Conservation (phyloP, 2,329 filamentous ascomycete species). For the Colletotrichum coccodes region DNA sequence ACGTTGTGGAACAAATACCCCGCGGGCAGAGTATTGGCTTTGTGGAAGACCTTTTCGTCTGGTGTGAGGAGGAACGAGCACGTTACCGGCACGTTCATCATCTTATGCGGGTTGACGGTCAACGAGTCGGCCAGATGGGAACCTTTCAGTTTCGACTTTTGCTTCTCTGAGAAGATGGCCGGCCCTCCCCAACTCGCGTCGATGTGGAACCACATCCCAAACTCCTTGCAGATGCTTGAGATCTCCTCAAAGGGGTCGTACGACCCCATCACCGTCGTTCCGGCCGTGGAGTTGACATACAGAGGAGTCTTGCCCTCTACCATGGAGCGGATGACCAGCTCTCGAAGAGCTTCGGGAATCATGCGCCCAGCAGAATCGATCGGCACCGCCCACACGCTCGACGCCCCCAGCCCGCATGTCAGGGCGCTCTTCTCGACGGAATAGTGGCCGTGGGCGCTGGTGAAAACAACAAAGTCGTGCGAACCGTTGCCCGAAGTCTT, state of each 20-base stretch:
- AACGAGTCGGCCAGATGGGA: slow-evolving; percentile 81
- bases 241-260: slow-evolving; percentile 84
- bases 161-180: slow-evolving; percentile 78
- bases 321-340: slow-evolving; percentile 70
- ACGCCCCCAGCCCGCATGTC: slow-evolving; percentile 83
- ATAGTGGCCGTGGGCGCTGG: slow-evolving; percentile 91
- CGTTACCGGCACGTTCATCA: slow-evolving; percentile 91
- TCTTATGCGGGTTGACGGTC: slow-evolving; percentile 95
- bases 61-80: slow-evolving; percentile 88
- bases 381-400: slow-evolving; percentile 77
- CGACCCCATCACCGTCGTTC: slow-evolving; percentile 91
- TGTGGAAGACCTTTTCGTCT: slow-evolving; percentile 81
- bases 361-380: slow-evolving; percentile 81
- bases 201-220: slow-evolving; percentile 90
- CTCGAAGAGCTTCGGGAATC: slow-evolving; percentile 72
- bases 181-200: slow-evolving; percentile 93
- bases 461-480: slow-evolving; percentile 83
- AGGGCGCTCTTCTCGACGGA: slow-evolving; percentile 95
- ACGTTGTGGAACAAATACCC: slow-evolving; percentile 84
- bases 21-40: slow-evolving; percentile 86
- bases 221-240: slow-evolving; percentile 73
- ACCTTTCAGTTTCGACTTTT: slow-evolving; percentile 74
- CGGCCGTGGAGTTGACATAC: slow-evolving; percentile 95
- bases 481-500: slow-evolving; percentile 77
- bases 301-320: slow-evolving; percentile 81